These are phyloP conservation scores for Melampsora abietis-canadensis DNA, from an alignment of 1,284 basidiomycete genomes.

Conservation along the genomic window DNA sequence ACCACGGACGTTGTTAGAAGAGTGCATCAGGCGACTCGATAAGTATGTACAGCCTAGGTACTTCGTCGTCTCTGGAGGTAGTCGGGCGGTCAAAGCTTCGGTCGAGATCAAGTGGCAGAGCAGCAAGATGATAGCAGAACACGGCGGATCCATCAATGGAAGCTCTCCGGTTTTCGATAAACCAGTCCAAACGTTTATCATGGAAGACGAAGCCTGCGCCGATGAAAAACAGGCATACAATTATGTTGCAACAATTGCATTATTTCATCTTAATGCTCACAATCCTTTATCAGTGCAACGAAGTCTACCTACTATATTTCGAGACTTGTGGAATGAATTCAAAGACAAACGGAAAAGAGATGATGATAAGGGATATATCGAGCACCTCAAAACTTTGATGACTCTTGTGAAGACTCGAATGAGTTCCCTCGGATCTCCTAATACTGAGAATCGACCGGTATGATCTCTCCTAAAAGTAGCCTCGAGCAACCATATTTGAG, in stretches of 20 bases:
- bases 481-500: too few relatives aligned
- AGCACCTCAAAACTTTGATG: constrained; percentile 57
- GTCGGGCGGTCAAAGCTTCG: constrained; percentile 50
- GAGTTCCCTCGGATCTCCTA: not conserved
- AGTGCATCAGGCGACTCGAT: constrained; percentile 62
- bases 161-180: constrained; percentile 57
- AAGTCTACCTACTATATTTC: constrained; percentile 71
- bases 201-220: constrained; percentile 80
- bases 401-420: constrained; percentile 22
- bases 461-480: too few relatives aligned
- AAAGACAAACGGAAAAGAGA: constrained; percentile 64
- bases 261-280: constrained; percentile 55
- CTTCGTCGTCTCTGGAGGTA: constrained; percentile 47
- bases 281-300: constrained; percentile 52
- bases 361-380: constrained; percentile 67
- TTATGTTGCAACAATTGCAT: constrained; percentile 79
- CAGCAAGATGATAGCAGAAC: constrained; percentile 58
- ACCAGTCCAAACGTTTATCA: constrained; percentile 64
- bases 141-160: constrained; percentile 70
- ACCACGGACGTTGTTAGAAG: constrained; percentile 67
- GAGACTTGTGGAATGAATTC: constrained; percentile 90
- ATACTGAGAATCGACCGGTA: not conserved
- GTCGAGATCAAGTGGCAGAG: constrained; percentile 49
- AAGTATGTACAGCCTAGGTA: constrained; percentile 44
- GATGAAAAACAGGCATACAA: constrained; percentile 79